Conservation (phyloP, 306 rosid species). For the Quercus wislizeni region DNA sequence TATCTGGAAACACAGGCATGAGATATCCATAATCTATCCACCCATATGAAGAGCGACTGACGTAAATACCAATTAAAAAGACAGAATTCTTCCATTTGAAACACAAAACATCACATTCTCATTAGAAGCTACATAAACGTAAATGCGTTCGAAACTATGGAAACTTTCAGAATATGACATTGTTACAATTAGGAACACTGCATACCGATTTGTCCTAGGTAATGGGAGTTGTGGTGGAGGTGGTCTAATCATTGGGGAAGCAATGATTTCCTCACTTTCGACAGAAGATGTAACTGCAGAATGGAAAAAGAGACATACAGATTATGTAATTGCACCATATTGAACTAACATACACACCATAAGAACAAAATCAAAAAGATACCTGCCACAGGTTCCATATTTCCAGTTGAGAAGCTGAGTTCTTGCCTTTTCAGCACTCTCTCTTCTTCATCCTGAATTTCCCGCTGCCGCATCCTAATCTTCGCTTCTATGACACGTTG, state of each 20-base stretch:
- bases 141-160: not conserved
- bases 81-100: not conserved
- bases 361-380: conserved; percentile 19
- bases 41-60: not conserved
- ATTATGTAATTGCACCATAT: conserved; percentile 2
- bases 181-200: too few relatives aligned
- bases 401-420: conserved; percentile 43
- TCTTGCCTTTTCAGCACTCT: conserved; percentile 81
- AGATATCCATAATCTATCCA: not conserved
- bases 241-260: too few relatives aligned
- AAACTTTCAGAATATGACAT: not conserved
- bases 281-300: conserved; percentile 23
- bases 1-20: not conserved
- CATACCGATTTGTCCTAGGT: too few relatives aligned
- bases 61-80: not conserved
- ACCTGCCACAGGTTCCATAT: conserved; percentile 56
- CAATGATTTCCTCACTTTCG: too few relatives aligned
- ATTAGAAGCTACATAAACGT: not conserved
- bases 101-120: not conserved
- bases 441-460: conserved; percentile 86
- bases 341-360: not conserved
- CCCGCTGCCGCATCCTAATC: conserved; percentile 89
- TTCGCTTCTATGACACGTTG: conserved; percentile 98
- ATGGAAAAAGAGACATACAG: conserved; percentile 16
- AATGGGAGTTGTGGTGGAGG: too few relatives aligned